These are phyloP conservation scores for Annona cherimola DNA, from an alignment of 164 flowering plant species.

Conservation along the genomic window DNA sequence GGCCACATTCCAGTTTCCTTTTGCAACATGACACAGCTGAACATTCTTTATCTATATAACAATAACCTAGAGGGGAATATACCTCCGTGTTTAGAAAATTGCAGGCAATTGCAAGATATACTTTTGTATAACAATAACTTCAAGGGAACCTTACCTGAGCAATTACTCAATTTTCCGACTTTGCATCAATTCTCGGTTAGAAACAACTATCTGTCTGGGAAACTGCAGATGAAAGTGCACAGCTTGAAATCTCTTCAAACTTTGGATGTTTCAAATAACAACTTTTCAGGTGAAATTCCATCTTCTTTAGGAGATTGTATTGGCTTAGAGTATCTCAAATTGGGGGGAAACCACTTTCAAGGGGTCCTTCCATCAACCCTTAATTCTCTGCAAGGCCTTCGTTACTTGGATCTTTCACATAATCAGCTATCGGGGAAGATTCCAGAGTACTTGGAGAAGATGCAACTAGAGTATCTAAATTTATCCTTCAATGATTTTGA, in stretches of 20 bases:
- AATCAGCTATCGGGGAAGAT: background rate
- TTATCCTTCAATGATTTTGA: background rate
- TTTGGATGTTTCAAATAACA: background rate
- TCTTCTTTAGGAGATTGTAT: background rate
- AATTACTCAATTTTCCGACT: background rate
- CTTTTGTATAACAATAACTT: background rate
- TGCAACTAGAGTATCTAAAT: background rate
- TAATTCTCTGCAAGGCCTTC: background rate
- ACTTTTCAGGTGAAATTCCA: conserved; percentile 2
- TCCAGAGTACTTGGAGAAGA: background rate
- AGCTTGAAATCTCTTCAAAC: background rate
- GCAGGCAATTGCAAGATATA: background rate
- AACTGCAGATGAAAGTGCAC: background rate
- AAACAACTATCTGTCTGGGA: background rate
- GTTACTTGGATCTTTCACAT: background rate
- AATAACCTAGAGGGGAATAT: conserved; percentile 9
- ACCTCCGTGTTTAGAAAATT: conserved; percentile 8
- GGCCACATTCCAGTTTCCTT: conserved; percentile 16
- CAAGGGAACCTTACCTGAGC: background rate
- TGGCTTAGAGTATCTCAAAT: background rate
- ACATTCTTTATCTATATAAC: background rate
- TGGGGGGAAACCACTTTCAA: background rate
- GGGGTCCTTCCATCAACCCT: background rate
- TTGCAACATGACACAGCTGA: conserved; percentile 7
- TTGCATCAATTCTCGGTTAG: background rate